Conservation (phyloP, 192 early-diverging fungal genomes). For the Dissophora globulifera region DNA sequence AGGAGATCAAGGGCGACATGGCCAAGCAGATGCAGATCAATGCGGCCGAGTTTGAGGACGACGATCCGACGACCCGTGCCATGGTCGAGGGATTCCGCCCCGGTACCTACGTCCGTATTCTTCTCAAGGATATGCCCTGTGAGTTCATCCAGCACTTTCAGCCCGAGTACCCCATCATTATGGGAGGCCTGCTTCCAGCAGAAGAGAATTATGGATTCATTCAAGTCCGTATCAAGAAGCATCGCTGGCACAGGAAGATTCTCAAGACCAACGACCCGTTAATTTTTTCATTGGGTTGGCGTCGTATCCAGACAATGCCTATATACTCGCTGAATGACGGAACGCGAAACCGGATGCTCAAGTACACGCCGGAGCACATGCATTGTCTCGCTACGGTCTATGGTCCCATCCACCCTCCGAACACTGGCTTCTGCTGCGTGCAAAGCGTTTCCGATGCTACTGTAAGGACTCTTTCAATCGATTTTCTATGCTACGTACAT, state of each 20-base stretch:
- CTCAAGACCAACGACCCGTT: slow-evolving; percentile 98
- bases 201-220: slow-evolving; percentile 97
- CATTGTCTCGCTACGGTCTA: slow-evolving; percentile 97
- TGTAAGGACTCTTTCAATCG: too few species aligned
- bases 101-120: slow-evolving; percentile 92
- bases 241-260: slow-evolving; percentile 96
- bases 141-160: slow-evolving; percentile 96
- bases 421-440: slow-evolving; percentile 96
- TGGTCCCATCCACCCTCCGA: slow-evolving; percentile 95
- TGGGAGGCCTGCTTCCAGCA: slow-evolving; percentile 87
- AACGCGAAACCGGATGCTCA: slow-evolving; percentile 96
- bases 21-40: slow-evolving; percentile 86
- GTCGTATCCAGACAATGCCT: slow-evolving; percentile 97
- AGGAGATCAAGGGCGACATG: slow-evolving; percentile 89
- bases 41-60: slow-evolving; percentile 87
- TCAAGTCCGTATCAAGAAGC: slow-evolving; percentile 96
- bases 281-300: slow-evolving; percentile 98
- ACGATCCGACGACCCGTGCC: slow-evolving; percentile 75
- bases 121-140: slow-evolving; percentile 90
- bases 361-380: slow-evolving; percentile 99
- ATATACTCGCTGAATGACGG: slow-evolving; percentile 93
- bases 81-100: slow-evolving; percentile 93
- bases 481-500: too few species aligned
- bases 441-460: slow-evolving; percentile 75
- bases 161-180: slow-evolving; percentile 88